A percentile compares a stretch with the other conserved stretches of the same genome.
Conservation (phyloP, 2,329 filamentous ascomycete species). For the Claviceps fusiformis region DNA sequence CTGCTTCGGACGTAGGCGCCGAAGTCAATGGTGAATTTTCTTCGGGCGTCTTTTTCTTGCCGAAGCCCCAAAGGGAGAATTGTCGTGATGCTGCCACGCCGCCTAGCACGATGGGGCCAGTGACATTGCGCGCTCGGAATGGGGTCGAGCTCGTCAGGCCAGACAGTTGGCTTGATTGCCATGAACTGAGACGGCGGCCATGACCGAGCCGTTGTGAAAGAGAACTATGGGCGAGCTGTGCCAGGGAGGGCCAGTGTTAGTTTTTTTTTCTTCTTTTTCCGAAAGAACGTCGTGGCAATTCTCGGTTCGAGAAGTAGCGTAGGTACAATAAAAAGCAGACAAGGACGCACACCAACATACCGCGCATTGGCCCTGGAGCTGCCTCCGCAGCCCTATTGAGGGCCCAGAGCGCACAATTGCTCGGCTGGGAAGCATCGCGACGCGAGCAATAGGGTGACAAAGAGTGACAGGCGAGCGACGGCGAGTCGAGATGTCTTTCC, state of each 20-base stretch:
- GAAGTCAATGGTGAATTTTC: constrained; percentile 3
- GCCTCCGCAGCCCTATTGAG: constrained; percentile 18
- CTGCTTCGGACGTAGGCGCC: constrained; percentile 5
- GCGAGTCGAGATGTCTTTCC: background rate
- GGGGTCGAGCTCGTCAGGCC: constrained; percentile 12
- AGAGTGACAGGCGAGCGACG: background rate
- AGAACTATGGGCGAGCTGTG: constrained; percentile 14
- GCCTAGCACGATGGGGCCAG: constrained; percentile 18
- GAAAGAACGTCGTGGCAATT: too few relatives aligned
- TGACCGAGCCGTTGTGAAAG: constrained; percentile 18
- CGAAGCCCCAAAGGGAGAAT: constrained; percentile 22
- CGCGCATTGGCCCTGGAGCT: constrained; percentile 17
- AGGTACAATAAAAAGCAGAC: background rate
- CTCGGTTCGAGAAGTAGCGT: background rate
- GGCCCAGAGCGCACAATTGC: constrained; percentile 27
- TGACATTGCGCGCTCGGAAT: constrained; percentile 10
- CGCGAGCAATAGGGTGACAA: constrained; percentile 4
- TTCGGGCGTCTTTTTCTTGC: constrained; percentile 14
- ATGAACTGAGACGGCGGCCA: constrained; percentile 21
- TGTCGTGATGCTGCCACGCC: constrained; percentile 17
- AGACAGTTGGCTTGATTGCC: constrained; percentile 11
- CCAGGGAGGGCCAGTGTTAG: background rate
- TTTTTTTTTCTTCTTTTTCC: background rate
- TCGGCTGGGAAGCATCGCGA: constrained; percentile 32
- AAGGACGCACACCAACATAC: constrained; percentile 2